phyloP scores from a whole-genome alignment of 176 grass and related monocot species.

The Rhipidocladum racemiflorum region DNA sequence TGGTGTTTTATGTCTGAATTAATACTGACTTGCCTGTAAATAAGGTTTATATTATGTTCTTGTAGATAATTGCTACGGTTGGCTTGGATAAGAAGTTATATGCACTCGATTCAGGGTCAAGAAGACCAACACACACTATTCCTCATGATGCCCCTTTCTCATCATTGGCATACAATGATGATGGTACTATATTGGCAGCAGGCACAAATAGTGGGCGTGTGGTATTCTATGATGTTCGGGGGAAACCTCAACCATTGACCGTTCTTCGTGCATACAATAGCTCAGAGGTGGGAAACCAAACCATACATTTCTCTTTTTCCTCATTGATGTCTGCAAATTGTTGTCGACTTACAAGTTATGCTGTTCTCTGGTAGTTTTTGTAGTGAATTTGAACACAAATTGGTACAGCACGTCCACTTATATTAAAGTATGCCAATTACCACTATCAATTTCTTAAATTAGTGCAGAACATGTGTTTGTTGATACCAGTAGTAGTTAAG shows the following conservation, averaged over 20 bases:
- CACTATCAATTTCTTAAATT: neutral
- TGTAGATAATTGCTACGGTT: slow-evolving; percentile 83
- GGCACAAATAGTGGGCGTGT: slow-evolving; percentile 94
- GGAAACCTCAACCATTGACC: slow-evolving; percentile 86
- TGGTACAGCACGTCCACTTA: neutral
- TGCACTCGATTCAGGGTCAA: slow-evolving; percentile 65
- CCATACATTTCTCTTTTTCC: neutral
- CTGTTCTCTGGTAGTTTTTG: neutral
- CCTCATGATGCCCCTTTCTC: slow-evolving; percentile 90
- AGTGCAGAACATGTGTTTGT: neutral
- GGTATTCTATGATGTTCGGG: slow-evolving; percentile 93
- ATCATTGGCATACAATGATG: slow-evolving; percentile 87
- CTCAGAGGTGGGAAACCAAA: slow-evolving; percentile 69
- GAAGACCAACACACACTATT: slow-evolving; percentile 68
- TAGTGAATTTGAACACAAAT: neutral
- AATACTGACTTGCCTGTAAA: slow-evolving; percentile 10
- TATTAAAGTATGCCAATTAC: neutral
- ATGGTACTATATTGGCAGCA: slow-evolving; percentile 83
- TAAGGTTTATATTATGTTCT: slow-evolving; percentile 23
- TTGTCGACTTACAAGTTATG: neutral
- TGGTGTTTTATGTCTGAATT: slow-evolving; percentile 29
- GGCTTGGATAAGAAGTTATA: slow-evolving; percentile 97
- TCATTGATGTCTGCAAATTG: slow-evolving; percentile 15
- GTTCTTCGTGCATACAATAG: slow-evolving; percentile 86
- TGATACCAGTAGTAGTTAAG: neutral